Base-by-base conservation (phyloP, 495 filamentous ascomycete genomes). In the Aeminium ludgeri region DNA sequence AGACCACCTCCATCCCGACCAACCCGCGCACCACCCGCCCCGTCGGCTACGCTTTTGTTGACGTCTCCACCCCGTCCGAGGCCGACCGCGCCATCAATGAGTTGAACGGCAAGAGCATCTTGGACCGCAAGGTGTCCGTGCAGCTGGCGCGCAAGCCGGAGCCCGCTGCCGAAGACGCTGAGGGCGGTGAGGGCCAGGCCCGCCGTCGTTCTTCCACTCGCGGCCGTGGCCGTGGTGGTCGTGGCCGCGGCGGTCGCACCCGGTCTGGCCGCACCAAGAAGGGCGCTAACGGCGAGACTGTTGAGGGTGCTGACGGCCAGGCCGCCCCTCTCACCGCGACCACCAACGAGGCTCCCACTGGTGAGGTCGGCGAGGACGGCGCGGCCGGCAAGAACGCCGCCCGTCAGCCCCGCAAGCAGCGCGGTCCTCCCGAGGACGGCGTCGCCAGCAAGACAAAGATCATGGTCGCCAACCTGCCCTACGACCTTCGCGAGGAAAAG, bases 371-470 rank as follows among this genome's bases (percentile, higher is more conserved):
- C 30, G 56, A 61, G 40, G 65, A 65, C 33, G 62, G 55, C 38
- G 55, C 55, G 55, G 53, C 53, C 38, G 56, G 53, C 35, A 69
- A 71, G 59, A 48, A 63, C 43, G 64, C 62, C 54, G 58, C 55
- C 43, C 61, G 63, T 27, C 66, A 72, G 50, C 70, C 76, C 63
- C 74, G 74, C 55, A 76, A 74, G 50, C 61, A 94, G 70, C 86
- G 89, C 57, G 89, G 89, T 32, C 89, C 89, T 35, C 89, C 89
- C 18, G 89, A 94, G 61, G 91, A 97, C 61, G 89, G 89, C 45
- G 85, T 97, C 53, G 84, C 91, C 10, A 94, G 86, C 61, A 92
- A 93, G 76, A 97, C 79, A 66, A 97, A 97, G 79, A 85, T 97
- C 65, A 97, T 97, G 89, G 89, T 97, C 51, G 89, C 89, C 50